phyloP scores from a whole-genome alignment of 345 rosid species.

The Aquilaria malaccensis region DNA sequence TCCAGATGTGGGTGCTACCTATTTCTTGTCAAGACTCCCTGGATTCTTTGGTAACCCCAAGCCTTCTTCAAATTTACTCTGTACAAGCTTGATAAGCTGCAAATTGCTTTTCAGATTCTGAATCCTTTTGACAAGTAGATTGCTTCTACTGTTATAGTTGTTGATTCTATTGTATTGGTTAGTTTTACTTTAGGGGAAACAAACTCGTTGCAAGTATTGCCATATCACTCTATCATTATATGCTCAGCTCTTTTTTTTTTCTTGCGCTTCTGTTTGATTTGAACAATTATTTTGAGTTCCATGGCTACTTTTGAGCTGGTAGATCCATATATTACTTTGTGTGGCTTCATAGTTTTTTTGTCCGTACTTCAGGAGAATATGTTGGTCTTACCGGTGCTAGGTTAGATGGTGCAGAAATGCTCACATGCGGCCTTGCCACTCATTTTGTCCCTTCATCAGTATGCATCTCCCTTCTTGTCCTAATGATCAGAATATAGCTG shows the following conservation, averaged over 20 bases:
- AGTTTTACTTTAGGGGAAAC: too few species aligned
- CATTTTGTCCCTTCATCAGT: slow-evolving; percentile 70
- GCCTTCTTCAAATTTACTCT: slow-evolving; percentile 6
- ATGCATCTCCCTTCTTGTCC: slow-evolving; percentile 16
- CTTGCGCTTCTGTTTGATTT: slow-evolving; percentile 7
- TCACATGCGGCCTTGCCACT: slow-evolving; percentile 85
- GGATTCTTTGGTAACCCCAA: slow-evolving; percentile 62
- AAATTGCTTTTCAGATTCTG: background rate
- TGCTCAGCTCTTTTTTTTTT: background rate
- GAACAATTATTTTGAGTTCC: background rate
- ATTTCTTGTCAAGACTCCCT: slow-evolving; percentile 79
- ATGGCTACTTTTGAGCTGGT: slow-evolving; percentile 2
- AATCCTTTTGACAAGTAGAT: slow-evolving; percentile 3
- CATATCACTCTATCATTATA: slow-evolving; percentile 3
- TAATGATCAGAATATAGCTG: slow-evolving; percentile 2
- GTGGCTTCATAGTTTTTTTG: background rate
- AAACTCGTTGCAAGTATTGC: too few species aligned
- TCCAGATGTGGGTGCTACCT: slow-evolving; percentile 85
- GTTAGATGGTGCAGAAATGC: slow-evolving; percentile 84
- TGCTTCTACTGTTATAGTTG: too few species aligned
- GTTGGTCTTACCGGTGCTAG: slow-evolving; percentile 71
- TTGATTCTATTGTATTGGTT: too few species aligned
- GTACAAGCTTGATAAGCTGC: background rate
- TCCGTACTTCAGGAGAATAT: slow-evolving; percentile 52
- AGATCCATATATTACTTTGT: slow-evolving; percentile 1